Evolutionary conservation across 768 basidiomycete species (phyloP), one percentile per base, ranked within the genome.

Genomic region (Rhizopogon sp.): DNA sequence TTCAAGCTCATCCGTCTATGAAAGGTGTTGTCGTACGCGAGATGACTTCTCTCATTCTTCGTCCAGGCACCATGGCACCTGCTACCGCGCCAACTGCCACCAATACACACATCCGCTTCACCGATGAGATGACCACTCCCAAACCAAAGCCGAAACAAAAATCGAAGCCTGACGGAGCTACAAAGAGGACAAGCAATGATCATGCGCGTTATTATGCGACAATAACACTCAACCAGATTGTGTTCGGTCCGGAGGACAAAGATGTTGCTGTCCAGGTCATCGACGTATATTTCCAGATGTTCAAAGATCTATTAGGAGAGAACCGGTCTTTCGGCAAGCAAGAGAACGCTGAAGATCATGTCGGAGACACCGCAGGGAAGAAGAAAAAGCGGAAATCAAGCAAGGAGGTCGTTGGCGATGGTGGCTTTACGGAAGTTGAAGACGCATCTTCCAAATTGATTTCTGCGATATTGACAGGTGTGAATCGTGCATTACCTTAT

Each of bases 401-500:
- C 37, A 77, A 72, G 54, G 74, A 79, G 60, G 64, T 77, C 1
- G 77, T 75, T 55, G 82, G 82, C 5, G 84, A 82, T 2, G 84
- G 82, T 52, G 86, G 84, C 6, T 88, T 89, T 56, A 72, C 78
- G 13, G 88, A 90, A 62, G 80, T 90, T 11, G 88, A 92, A 59
- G 90, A 93, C 59, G 76, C 78, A 7, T 83, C 93, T 58, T 89
- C 90, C 46, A 90, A 84, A 64, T 73, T 97, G 43, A 79, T 97
- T 39, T 90, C 93, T 13, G 95, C 94, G 2, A 85, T 98, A 35
- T 71, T 99, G 56, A 95, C 93, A 0, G 96, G 96, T 31, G 87
- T 98, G 40, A 98, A 98, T 64, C 90, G 97, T 16, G 95, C 96
- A 2, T 69, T 98, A 54, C 97, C 97, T 0, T 98, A 92, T 64